These are phyloP conservation scores for Aspergillus mulundensis DNA, from an alignment of 495 filamentous ascomycete species.

Conservation along the genomic window DNA sequence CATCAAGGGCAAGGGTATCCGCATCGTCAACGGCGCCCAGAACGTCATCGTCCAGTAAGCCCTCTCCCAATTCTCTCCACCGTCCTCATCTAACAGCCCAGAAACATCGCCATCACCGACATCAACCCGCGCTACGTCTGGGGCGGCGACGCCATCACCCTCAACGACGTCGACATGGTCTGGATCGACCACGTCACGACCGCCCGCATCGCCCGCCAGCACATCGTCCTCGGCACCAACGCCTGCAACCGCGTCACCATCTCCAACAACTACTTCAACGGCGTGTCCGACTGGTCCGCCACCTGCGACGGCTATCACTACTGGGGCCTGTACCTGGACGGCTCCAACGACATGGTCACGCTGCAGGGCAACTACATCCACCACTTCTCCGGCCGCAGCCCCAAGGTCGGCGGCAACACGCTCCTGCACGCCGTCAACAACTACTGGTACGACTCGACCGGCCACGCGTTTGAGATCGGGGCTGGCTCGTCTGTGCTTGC, in stretches of 20 bases:
- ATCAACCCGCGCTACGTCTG: constrained; percentile 48
- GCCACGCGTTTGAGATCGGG: constrained; percentile 55
- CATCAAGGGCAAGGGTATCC: constrained; percentile 44
- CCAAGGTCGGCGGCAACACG: constrained; percentile 41
- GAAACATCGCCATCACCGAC: constrained; percentile 46
- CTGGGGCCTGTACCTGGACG: constrained; percentile 43
- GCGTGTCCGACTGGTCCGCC: constrained; percentile 33
- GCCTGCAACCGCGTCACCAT: constrained; percentile 42
- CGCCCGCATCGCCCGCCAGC: constrained; percentile 43
- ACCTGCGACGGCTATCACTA: constrained; percentile 46
- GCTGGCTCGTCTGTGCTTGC: constrained; percentile 47
- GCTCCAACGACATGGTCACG: constrained; percentile 39
- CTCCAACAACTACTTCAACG: constrained; percentile 46
- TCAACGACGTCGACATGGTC: constrained; percentile 38
- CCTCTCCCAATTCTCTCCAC: not conserved
- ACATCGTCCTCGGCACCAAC: constrained; percentile 39
- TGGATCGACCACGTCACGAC: constrained; percentile 51
- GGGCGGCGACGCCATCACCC: constrained; percentile 47
- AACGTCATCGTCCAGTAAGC: constrained; percentile 47
- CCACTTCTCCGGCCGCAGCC: constrained; percentile 38
- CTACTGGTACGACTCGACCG: constrained; percentile 51
- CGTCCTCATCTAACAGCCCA: not conserved
- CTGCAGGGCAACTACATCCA: constrained; percentile 47
- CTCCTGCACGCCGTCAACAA: constrained; percentile 53
- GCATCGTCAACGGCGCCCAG: constrained; percentile 40